A percentile compares a stretch with the other conserved stretches of the same genome.
Evolutionary conservation across 208 protist genomes (phyloP).

Genomic region (Sergeia podlipaevii): DNA sequence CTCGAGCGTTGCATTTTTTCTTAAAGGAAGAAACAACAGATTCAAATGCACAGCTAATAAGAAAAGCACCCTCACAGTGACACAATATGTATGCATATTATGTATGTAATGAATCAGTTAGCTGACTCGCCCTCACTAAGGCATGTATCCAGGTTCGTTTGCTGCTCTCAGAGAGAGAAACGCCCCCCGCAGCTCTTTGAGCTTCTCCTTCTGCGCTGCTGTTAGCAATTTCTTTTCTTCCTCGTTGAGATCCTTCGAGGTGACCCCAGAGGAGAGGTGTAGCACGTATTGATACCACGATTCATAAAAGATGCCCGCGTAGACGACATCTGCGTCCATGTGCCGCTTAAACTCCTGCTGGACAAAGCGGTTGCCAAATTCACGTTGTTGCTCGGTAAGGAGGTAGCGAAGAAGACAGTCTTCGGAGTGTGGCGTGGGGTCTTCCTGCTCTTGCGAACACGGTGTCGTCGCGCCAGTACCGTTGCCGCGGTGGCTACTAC

Average conservation of each 20-base stretch:
- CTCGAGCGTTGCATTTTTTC: too few relatives aligned
- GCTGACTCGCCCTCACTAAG: too few relatives aligned
- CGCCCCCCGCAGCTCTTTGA: conserved; percentile 54
- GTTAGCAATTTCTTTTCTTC: conserved; percentile 65
- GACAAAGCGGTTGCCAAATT: conserved; percentile 87
- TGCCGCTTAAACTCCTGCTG: conserved; percentile 73
- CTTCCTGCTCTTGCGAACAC: too few relatives aligned
- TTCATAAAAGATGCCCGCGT: conserved; percentile 70
- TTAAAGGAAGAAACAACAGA: too few relatives aligned
- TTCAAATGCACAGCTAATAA: too few relatives aligned
- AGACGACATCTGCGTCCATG: conserved; percentile 55
- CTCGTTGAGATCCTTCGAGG: conserved; percentile 63
- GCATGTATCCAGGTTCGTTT: conserved; percentile 29
- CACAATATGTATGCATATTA: too few relatives aligned
- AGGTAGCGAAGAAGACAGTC: conserved; percentile 50
- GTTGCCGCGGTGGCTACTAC: neutral
- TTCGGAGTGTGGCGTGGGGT: conserved; percentile 6
- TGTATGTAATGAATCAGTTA: too few relatives aligned
- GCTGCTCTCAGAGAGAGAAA: conserved; percentile 27
- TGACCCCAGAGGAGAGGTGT: conserved; percentile 70
- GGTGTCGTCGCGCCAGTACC: neutral
- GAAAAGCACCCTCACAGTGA: too few relatives aligned
- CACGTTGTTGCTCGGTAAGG: conserved; percentile 63
- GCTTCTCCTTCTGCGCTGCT: conserved; percentile 70
- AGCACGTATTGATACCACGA: conserved; percentile 86